Conservation (phyloP, 2,329 filamentous ascomycete species). For the Trichoderma koningii region DNA sequence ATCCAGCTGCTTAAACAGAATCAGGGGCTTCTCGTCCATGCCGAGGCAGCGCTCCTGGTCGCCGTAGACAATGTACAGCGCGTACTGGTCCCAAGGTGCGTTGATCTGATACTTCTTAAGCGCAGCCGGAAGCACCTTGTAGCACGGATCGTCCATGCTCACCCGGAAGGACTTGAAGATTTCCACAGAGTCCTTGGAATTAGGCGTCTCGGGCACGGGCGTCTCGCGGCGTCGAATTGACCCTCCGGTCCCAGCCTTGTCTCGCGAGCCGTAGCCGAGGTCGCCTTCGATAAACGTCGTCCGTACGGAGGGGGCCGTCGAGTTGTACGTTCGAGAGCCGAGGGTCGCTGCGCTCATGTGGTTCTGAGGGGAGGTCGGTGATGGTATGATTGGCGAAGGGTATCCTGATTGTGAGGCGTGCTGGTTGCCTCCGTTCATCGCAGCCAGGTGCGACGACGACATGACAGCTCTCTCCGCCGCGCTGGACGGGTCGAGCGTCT, state of each 20-base stretch:
- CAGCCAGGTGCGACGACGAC: slow-evolving; percentile 69
- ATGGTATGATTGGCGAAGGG: slow-evolving; percentile 67
- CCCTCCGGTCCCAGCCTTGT: slow-evolving; percentile 33
- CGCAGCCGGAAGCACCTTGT: slow-evolving; percentile 93
- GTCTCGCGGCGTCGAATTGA: slow-evolving; percentile 57
- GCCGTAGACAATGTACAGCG: slow-evolving; percentile 97
- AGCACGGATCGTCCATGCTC: slow-evolving; percentile 95
- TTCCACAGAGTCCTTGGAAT: slow-evolving; percentile 69
- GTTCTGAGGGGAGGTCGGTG: slow-evolving; percentile 67
- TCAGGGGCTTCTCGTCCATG: slow-evolving; percentile 88
- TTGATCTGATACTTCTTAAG: slow-evolving; percentile 99
- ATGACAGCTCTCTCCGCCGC: slow-evolving; percentile 67
- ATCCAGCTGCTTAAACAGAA: slow-evolving; percentile 95
- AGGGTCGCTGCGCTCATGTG: slow-evolving; percentile 58
- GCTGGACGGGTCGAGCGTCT: slow-evolving; percentile 67
- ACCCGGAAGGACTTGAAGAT: slow-evolving; percentile 99
- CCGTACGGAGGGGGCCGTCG: slow-evolving; percentile 56
- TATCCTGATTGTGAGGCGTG: slow-evolving; percentile 57
- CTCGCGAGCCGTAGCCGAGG: slow-evolving; percentile 38
- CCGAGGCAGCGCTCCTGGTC: slow-evolving; percentile 94
- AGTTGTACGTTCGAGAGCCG: slow-evolving; percentile 62
- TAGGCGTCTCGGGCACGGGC: slow-evolving; percentile 63
- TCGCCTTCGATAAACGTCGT: slow-evolving; percentile 59
- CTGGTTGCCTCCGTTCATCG: slow-evolving; percentile 61
- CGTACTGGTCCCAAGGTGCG: slow-evolving; percentile 95